These are phyloP conservation scores for Gossypium arboreum DNA, from an alignment of 345 rosid species.

Conservation along the genomic window DNA sequence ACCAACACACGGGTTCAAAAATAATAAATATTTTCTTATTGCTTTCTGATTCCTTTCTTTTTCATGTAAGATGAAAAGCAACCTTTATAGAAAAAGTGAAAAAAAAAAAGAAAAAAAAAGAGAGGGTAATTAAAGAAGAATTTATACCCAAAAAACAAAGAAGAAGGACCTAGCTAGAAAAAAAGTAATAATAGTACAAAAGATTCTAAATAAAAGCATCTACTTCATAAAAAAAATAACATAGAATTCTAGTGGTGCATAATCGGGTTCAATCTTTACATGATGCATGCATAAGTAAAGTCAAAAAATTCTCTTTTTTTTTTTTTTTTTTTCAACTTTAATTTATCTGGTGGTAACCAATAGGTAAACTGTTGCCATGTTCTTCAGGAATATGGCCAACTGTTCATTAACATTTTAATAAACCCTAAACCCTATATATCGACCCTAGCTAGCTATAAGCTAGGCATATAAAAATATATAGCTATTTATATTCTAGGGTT, in stretches of 20 bases:
- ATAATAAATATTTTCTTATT: neutral
- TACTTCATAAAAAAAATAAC: neutral
- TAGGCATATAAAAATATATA: neutral
- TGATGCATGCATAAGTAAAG: conserved; percentile 2
- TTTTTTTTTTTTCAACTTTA: neutral
- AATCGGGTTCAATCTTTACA: neutral
- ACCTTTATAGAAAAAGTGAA: neutral
- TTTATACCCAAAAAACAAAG: conserved; percentile 1
- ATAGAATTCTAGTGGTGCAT: neutral
- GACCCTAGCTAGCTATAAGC: conserved; percentile 8
- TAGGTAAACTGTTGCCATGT: neutral
- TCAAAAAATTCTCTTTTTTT: neutral
- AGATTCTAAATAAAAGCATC: conserved; percentile 15
- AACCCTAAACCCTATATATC: neutral
- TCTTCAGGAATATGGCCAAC: neutral
- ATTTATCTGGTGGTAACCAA: neutral
- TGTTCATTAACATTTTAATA: neutral
- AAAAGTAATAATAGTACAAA: neutral
- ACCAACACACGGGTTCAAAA: too few relatives aligned
- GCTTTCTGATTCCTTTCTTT: neutral
- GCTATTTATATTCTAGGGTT: neutral
- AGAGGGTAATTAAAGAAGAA: neutral
- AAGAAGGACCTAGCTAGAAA: neutral
- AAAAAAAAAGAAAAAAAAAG: neutral
- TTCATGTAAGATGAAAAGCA: neutral